These are phyloP conservation scores for Xylariaceae sp. DNA, from an alignment of 2,329 filamentous ascomycete species.

Conservation along the genomic window DNA sequence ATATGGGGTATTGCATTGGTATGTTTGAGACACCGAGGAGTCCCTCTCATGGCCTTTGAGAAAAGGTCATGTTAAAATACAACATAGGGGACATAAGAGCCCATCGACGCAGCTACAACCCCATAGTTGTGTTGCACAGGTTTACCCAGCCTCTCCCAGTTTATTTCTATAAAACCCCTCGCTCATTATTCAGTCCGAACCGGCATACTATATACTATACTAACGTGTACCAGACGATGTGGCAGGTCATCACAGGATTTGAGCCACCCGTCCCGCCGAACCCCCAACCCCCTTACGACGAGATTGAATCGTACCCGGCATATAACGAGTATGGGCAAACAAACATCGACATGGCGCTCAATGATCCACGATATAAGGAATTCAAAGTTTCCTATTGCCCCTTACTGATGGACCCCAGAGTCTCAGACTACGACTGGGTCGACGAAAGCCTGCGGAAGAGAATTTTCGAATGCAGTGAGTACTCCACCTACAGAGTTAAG, in stretches of 20 bases:
- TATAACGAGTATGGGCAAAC: not conserved
- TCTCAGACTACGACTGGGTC: conserved; percentile 13
- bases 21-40: not conserved
- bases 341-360: not conserved
- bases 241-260: conserved; percentile 25
- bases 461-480: conserved; percentile 24
- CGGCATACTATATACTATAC: not conserved
- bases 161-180: too few relatives aligned
- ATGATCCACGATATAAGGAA: not conserved
- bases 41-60: not conserved
- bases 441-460: conserved; percentile 19
- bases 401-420: conserved; percentile 14
- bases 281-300: conserved; percentile 19
- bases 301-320: not conserved
- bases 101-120: too few relatives aligned
- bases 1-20: conserved; percentile 25
- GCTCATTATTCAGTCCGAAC: too few relatives aligned
- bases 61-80: too few relatives aligned
- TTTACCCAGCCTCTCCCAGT: too few relatives aligned
- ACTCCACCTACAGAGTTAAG: not conserved
- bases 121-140: too few relatives aligned
- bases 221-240: conserved; percentile 23
- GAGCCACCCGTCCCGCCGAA: conserved; percentile 18
- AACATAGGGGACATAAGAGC: too few relatives aligned
- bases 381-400: conserved; percentile 25